Conservation (phyloP, 1,139 yeast species). For the Kurtzmaniella natalensis region DNA sequence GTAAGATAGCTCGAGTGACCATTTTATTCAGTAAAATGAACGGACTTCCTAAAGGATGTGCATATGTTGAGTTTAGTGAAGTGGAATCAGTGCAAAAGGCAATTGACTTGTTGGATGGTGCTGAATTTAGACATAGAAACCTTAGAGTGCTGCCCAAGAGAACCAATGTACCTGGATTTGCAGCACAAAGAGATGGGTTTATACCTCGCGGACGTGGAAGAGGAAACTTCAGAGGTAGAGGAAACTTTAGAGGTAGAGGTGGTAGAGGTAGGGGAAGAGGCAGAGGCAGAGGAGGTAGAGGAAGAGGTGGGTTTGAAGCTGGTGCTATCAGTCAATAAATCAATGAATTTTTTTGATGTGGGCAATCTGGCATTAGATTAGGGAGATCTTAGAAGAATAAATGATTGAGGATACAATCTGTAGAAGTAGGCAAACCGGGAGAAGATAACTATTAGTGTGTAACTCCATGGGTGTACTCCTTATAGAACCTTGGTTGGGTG, state of each 20-base stretch:
- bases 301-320: constrained; percentile 9
- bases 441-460: too few species aligned
- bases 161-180: constrained; percentile 36
- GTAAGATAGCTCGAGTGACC: constrained; percentile 36
- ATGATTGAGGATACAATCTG: too few species aligned
- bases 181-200: constrained; percentile 18
- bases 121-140: constrained; percentile 33
- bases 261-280: constrained; percentile 18
- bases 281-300: constrained; percentile 15
- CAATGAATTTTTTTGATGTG: neutral
- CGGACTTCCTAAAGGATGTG: constrained; percentile 44
- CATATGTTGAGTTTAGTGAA: constrained; percentile 37
- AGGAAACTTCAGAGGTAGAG: constrained; percentile 19
- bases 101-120: constrained; percentile 32
- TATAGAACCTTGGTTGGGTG: too few species aligned
- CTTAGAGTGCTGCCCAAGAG: constrained; percentile 35
- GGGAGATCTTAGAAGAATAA: too few species aligned
- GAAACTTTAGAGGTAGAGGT: constrained; percentile 15
- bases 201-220: constrained; percentile 20
- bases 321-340: too few species aligned
- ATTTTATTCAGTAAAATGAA: constrained; percentile 34
- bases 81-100: constrained; percentile 29
- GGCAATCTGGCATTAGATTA: neutral
- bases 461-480: too few species aligned
- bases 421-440: too few species aligned